Conservation (phyloP, 768 basidiomycete species). For the Pholiota molesta region DNA sequence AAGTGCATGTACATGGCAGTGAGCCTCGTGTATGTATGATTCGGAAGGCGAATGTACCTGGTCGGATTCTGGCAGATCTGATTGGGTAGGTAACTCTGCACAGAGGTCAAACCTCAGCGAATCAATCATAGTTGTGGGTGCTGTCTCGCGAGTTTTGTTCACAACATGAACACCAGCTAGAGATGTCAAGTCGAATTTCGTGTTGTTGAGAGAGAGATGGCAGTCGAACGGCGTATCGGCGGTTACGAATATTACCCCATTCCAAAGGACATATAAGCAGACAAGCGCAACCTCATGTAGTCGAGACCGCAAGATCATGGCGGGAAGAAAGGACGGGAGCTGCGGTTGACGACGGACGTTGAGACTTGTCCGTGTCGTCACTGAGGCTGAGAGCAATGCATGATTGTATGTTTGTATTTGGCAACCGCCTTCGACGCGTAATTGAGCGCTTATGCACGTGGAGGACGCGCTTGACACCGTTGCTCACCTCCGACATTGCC, state of each 20-base stretch:
- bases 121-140: slow-evolving; percentile 67
- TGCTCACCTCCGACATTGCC: neutral
- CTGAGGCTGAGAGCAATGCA: neutral
- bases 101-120: slow-evolving; percentile 71
- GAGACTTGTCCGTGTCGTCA: neutral
- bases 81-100: slow-evolving; percentile 50
- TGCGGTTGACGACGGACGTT: slow-evolving; percentile 1
- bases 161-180: slow-evolving; percentile 56
- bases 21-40: slow-evolving; percentile 2
- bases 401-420: slow-evolving; percentile 7
- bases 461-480: slow-evolving; percentile 2
- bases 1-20: neutral
- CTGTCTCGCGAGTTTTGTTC: slow-evolving; percentile 54
- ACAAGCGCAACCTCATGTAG: slow-evolving; percentile 14
- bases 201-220: slow-evolving; percentile 38
- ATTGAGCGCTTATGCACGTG: slow-evolving; percentile 9
- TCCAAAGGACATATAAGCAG: slow-evolving; percentile 19
- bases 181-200: slow-evolving; percentile 62
- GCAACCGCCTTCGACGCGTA: neutral
- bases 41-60: slow-evolving; percentile 54
- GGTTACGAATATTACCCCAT: slow-evolving; percentile 31
- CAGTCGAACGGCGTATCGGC: slow-evolving; percentile 58
- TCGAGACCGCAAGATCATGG: slow-evolving; percentile 26
- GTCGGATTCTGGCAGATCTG: slow-evolving; percentile 55
- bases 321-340: neutral